phyloP scores from a whole-genome alignment of 1,139 yeast species.

The Blastobotrys persicus region DNA sequence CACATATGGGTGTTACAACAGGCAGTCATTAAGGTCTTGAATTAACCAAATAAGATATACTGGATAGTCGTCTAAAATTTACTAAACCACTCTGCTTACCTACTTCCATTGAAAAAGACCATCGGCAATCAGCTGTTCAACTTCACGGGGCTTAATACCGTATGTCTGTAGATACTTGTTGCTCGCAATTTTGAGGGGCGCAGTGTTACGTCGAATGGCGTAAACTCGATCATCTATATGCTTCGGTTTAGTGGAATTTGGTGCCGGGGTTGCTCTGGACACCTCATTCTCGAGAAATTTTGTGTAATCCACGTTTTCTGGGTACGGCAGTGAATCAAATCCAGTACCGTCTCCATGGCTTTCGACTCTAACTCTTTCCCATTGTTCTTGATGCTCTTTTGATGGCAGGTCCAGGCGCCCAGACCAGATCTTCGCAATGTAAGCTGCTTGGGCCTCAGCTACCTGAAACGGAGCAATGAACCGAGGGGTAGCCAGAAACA shows the following conservation, averaged over 20 bases:
- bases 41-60: too few species aligned
- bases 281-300: slow-evolving; percentile 37
- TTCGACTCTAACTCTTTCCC: slow-evolving; percentile 41
- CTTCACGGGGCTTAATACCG: not conserved
- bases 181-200: slow-evolving; percentile 3
- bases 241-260: not conserved
- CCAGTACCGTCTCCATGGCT: slow-evolving; percentile 42
- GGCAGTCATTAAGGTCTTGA: not conserved
- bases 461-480: slow-evolving; percentile 57
- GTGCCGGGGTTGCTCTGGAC: not conserved
- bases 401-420: slow-evolving; percentile 48
- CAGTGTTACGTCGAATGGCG: not conserved
- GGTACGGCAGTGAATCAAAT: slow-evolving; percentile 48
- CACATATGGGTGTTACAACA: not conserved
- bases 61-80: too few species aligned
- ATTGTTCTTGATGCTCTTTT: slow-evolving; percentile 41
- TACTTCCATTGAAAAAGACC: slow-evolving; percentile 7
- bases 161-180: slow-evolving; percentile 6
- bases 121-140: slow-evolving; percentile 2
- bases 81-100: too few species aligned
- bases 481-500: slow-evolving; percentile 51
- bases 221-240: not conserved
- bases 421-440: slow-evolving; percentile 54
- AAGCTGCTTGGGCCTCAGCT: slow-evolving; percentile 58
- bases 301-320: slow-evolving; percentile 50